phyloP scores from a whole-genome alignment of 371 early-diverging fungal genomes.

The Capillidium rhysosporum region DNA sequence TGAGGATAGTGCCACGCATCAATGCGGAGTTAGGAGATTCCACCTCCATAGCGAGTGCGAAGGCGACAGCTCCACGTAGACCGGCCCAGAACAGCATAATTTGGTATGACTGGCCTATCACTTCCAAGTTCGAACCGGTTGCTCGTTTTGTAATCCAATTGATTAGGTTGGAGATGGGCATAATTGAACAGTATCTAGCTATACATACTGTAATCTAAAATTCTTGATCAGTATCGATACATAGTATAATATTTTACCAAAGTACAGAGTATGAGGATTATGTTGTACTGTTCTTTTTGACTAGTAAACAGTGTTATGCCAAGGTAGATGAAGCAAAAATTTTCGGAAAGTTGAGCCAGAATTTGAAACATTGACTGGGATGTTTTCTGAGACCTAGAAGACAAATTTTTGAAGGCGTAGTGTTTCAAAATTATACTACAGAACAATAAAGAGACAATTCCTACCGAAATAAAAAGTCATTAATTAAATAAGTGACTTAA shows the following conservation, averaged over 20 bases:
- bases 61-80: constrained; percentile 86
- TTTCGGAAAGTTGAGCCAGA: constrained; percentile 75
- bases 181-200: constrained; percentile 62
- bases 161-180: constrained; percentile 58
- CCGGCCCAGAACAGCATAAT: constrained; percentile 91
- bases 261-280: constrained; percentile 48
- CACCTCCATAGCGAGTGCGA: constrained; percentile 74
- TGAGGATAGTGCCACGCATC: constrained; percentile 70
- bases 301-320: constrained; percentile 78
- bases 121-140: constrained; percentile 26
- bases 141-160: constrained; percentile 36
- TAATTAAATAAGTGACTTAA: background rate
- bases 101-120: constrained; percentile 62
- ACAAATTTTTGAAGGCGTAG: constrained; percentile 81
- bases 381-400: constrained; percentile 41
- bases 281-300: constrained; percentile 39
- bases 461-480: constrained; percentile 11
- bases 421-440: constrained; percentile 81
- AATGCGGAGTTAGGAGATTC: constrained; percentile 35
- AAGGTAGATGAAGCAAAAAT: constrained; percentile 88
- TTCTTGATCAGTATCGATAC: background rate
- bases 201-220: constrained; percentile 38
- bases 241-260: constrained; percentile 19
- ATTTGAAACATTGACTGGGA: constrained; percentile 76
- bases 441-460: constrained; percentile 83